phyloP scores from a whole-genome alignment of 2,329 filamentous ascomycete species.

The Penicillium sp. region DNA sequence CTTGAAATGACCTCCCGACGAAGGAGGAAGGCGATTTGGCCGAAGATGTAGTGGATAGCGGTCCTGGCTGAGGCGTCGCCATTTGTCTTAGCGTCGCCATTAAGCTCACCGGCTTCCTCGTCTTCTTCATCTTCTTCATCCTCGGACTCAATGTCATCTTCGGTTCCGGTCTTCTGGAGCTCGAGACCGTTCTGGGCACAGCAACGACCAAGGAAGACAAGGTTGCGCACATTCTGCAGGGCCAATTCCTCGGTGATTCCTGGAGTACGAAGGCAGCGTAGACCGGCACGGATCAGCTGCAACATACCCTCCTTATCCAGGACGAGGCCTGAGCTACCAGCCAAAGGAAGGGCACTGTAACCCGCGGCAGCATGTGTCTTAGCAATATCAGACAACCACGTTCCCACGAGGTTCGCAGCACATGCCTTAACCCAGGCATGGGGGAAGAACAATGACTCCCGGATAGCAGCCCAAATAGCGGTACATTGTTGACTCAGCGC shows the following conservation, averaged over 20 bases:
- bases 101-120: conserved; percentile 48
- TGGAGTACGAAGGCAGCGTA: conserved; percentile 64
- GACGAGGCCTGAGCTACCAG: conserved; percentile 71
- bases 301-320: conserved; percentile 69
- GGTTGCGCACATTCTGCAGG: conserved; percentile 75
- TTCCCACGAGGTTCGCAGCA: conserved; percentile 72
- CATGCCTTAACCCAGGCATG: conserved; percentile 77
- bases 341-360: conserved; percentile 63
- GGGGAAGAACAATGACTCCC: conserved; percentile 71
- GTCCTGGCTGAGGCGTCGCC: conserved; percentile 41
- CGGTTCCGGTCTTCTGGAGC: conserved; percentile 45
- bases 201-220: conserved; percentile 77
- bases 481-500: conserved; percentile 65
- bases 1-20: conserved; percentile 72
- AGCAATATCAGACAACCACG: conserved; percentile 81
- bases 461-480: conserved; percentile 72
- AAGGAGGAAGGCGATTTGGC: conserved; percentile 76
- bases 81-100: conserved; percentile 29
- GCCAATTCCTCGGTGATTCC: conserved; percentile 75
- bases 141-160: conserved; percentile 42
- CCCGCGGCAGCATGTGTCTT: conserved; percentile 61
- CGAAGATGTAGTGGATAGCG: conserved; percentile 75
- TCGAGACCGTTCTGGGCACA: conserved; percentile 62
- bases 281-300: conserved; percentile 60
- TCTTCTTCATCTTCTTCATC: conserved; percentile 50